phyloP scores from a whole-genome alignment of 2,329 filamentous ascomycete species.

The Ceratocystis cubensis region DNA sequence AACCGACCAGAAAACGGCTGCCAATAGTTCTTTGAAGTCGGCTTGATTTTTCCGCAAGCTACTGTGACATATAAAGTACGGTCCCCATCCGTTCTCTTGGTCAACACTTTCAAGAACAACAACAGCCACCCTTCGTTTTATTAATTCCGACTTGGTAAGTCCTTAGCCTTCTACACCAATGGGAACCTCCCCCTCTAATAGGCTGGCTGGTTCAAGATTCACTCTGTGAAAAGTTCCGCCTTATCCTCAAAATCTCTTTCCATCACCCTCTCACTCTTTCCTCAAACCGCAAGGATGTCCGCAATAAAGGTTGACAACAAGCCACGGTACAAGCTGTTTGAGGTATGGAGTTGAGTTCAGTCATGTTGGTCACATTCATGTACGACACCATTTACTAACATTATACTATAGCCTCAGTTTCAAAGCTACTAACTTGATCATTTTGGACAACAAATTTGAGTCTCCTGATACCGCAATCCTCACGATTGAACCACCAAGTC shows the following conservation, averaged over 20 bases:
- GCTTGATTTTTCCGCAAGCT: not conserved
- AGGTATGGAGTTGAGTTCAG: conserved; percentile 33
- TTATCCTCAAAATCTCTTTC: conserved; percentile 21
- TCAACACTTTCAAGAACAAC: not conserved
- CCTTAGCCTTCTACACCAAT: not conserved
- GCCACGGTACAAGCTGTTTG: conserved; percentile 45
- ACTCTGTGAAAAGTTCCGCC: conserved; percentile 20
- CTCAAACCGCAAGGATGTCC: conserved; percentile 44
- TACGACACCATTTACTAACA: not conserved
- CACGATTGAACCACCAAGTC: conserved; percentile 44
- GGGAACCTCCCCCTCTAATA: not conserved
- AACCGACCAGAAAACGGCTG: not conserved
- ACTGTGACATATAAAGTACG: conserved; percentile 1
- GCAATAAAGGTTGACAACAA: conserved; percentile 40
- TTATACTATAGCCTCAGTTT: not conserved
- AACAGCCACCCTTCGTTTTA: not conserved
- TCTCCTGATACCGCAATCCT: conserved; percentile 46
- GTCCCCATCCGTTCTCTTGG: not conserved
- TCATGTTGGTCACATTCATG: not conserved
- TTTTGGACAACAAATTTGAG: conserved; percentile 42
- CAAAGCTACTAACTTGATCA: conserved; percentile 35
- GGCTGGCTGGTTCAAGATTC: not conserved
- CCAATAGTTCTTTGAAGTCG: not conserved
- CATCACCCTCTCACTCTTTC: conserved; percentile 25
- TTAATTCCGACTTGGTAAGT: not conserved